phyloP scores from a whole-genome alignment of 202 grass and related monocot species.

The Bolboschoenoplectus hybrid region DNA sequence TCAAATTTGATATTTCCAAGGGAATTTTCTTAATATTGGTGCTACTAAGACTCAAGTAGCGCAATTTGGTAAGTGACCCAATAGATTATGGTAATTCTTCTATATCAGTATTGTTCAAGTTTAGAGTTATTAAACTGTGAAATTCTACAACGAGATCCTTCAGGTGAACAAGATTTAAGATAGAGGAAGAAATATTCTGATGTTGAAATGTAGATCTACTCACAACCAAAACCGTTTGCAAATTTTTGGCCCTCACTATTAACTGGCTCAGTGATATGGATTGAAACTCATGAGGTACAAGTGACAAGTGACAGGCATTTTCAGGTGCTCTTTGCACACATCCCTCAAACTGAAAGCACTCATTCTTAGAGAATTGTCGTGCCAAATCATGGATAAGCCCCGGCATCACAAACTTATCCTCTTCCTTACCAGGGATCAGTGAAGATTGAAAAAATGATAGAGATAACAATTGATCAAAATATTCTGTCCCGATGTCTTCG shows the following conservation, averaged over 20 bases:
- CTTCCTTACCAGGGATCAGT: background rate
- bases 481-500: constrained; percentile 35
- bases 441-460: constrained; percentile 44
- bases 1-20: constrained; percentile 36
- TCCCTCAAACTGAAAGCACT: constrained; percentile 37
- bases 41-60: constrained; percentile 35
- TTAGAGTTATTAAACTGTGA: constrained; percentile 35
- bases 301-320: constrained; percentile 36
- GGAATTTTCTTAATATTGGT: constrained; percentile 46
- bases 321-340: constrained; percentile 30
- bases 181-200: background rate
- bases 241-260: background rate
- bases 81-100: constrained; percentile 40
- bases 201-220: constrained; percentile 9
- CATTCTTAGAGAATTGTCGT: constrained; percentile 30
- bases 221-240: constrained; percentile 40
- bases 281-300: constrained; percentile 34
- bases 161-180: constrained; percentile 21
- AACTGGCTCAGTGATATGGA: background rate
- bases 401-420: constrained; percentile 39
- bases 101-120: constrained; percentile 47
- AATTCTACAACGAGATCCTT: background rate
- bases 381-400: constrained; percentile 48
- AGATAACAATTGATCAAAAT: constrained; percentile 44
- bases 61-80: constrained; percentile 36